Conservation (phyloP, 805 yeast species). For the Wickerhamomyces strasburgensis region DNA sequence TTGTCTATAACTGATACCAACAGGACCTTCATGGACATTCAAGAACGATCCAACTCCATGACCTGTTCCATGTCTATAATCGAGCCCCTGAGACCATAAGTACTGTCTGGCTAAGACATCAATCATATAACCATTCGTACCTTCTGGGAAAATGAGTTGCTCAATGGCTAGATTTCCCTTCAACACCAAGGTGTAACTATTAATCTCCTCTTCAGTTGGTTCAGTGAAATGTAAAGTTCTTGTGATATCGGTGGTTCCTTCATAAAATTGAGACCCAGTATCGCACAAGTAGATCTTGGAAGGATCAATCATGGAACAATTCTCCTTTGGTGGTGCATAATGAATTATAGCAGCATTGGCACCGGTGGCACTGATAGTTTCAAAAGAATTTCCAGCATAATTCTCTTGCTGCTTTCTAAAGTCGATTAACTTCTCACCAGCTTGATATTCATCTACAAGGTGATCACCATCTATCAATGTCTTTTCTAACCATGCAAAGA, state of each 20-base stretch:
- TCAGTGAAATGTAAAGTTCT: conserved; percentile 69
- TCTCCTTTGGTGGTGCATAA: conserved; percentile 61
- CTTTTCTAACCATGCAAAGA: conserved; percentile 78
- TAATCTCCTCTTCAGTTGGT: conserved; percentile 53
- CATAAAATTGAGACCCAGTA: conserved; percentile 86
- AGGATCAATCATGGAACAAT: conserved; percentile 58
- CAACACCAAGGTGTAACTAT: conserved; percentile 76
- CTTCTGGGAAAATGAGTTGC: conserved; percentile 69
- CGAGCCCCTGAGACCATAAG: conserved; percentile 77
- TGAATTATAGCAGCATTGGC: conserved; percentile 73
- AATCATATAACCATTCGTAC: conserved; percentile 67
- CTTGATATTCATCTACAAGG: conserved; percentile 59
- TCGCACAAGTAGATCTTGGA: conserved; percentile 71
- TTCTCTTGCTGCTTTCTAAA: conserved; percentile 50
- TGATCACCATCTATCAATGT: conserved; percentile 38
- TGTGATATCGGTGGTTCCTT: conserved; percentile 96
- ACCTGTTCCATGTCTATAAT: conserved; percentile 93
- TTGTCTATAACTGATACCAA: conserved; percentile 63
- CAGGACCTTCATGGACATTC: conserved; percentile 92
- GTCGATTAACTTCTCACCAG: conserved; percentile 52
- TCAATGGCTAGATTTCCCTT: conserved; percentile 92
- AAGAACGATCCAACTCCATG: conserved; percentile 95
- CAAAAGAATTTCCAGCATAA: conserved; percentile 68
- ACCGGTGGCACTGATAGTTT: conserved; percentile 73
- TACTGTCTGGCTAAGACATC: conserved; percentile 82